Percentiles rank a stretch among this genome's conserved stretches.
These are phyloP conservation scores for Quercus mongolica DNA, from an alignment of 306 rosid genomes.

Conservation along the genomic window DNA sequence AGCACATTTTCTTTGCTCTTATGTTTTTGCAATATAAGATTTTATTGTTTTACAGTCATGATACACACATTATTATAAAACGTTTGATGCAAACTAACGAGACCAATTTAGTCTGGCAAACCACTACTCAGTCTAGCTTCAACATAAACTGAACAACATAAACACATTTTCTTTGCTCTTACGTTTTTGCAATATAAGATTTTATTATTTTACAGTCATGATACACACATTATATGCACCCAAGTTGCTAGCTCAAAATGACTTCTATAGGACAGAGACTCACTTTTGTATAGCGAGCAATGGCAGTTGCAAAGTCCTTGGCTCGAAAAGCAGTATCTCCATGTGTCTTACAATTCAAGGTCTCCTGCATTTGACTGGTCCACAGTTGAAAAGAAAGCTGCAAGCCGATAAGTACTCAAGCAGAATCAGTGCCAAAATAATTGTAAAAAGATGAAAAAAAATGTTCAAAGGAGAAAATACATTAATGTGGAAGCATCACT, in stretches of 20 bases:
- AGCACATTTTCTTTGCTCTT: not conserved
- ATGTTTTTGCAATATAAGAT: not conserved
- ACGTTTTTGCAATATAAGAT: not conserved
- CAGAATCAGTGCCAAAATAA: constrained; percentile 23
- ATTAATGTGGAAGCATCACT: not conserved
- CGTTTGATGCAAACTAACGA: not conserved
- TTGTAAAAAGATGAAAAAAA: not conserved
- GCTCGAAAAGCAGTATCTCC: constrained; percentile 93
- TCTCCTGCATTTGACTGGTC: constrained; percentile 96
- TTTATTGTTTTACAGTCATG: not conserved
- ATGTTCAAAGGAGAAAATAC: not conserved
- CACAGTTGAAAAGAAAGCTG: constrained; percentile 98
- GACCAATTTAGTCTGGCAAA: not conserved
- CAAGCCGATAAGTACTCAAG: constrained; percentile 27
- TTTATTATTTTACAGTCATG: not conserved
- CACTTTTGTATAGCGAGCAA: constrained; percentile 82
- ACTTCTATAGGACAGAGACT: constrained; percentile 19
- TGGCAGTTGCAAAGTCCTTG: constrained; percentile 69
- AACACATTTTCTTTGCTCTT: not conserved
- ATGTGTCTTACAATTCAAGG: constrained; percentile 80
- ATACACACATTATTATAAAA: not conserved
- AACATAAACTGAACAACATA: not conserved
- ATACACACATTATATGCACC: not conserved
- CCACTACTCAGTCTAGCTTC: not conserved
- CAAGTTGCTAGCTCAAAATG: not conserved